Percentiles rank a stretch among this genome's conserved stretches.
Conservation (phyloP, 129 eudicot genomes). For the Gnaphalium uliginosum region DNA sequence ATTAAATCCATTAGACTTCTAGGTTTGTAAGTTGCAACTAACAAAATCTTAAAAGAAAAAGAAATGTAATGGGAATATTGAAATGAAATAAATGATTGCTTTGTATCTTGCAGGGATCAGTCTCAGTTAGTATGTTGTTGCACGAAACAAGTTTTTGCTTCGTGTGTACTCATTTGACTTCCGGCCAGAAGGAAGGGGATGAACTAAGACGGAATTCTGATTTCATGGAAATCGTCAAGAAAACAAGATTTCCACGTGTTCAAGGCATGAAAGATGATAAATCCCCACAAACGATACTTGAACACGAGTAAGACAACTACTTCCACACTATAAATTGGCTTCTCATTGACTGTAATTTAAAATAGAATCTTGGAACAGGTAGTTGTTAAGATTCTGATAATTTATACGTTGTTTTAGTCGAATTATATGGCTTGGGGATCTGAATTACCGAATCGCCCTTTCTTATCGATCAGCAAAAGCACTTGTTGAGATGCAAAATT, state of each 20-base stretch:
- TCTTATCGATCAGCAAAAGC: slow-evolving; percentile 94
- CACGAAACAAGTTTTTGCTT: slow-evolving; percentile 97
- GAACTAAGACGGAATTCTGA: slow-evolving; percentile 87
- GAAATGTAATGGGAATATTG: background rate
- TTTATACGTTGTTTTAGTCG: slow-evolving; percentile 55
- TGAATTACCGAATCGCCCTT: slow-evolving; percentile 88
- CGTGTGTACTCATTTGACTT: slow-evolving; percentile 87
- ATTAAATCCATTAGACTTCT: no score
- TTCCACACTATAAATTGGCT: slow-evolving; percentile 1
- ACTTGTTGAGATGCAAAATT: slow-evolving; percentile 95
- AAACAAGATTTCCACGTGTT: slow-evolving; percentile 90
- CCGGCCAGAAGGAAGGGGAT: slow-evolving; percentile 92
- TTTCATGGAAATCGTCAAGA: slow-evolving; percentile 85
- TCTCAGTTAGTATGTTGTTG: slow-evolving; percentile 85
- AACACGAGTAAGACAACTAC: slow-evolving; percentile 75
- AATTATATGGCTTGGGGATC: slow-evolving; percentile 96
- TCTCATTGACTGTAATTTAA: background rate
- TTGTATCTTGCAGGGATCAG: slow-evolving; percentile 74
- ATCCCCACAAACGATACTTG: slow-evolving; percentile 81
- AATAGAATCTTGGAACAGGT: slow-evolving; percentile 2
- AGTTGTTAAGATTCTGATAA: slow-evolving; percentile 24
- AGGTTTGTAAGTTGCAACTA: no score
- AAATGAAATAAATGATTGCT: background rate
- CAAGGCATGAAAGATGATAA: slow-evolving; percentile 57
- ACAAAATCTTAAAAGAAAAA: no score